Evolutionary conservation across 176 grass and related monocot species (phyloP).

Genomic region (Rhynchospora pubera): DNA sequence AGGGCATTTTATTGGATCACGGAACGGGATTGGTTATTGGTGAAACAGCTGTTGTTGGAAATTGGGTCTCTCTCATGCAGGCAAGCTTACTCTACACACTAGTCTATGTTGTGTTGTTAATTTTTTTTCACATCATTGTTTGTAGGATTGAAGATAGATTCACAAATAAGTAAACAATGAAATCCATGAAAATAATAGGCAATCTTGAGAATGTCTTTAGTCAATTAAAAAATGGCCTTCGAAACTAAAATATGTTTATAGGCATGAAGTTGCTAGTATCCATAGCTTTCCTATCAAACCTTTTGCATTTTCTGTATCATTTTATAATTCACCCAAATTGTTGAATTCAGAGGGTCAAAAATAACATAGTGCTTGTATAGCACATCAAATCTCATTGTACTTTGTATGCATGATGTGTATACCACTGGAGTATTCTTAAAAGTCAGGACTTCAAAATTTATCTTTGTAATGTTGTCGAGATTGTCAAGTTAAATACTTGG

Average conservation of each 20-base stretch:
- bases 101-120: not conserved
- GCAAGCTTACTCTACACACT: conserved; percentile 21
- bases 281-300: not conserved
- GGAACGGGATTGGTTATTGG: conserved; percentile 95
- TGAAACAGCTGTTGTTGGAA: conserved; percentile 95
- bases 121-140: not conserved
- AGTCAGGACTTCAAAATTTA: not conserved
- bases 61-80: conserved; percentile 99
- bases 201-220: not conserved
- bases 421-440: not conserved
- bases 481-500: not conserved
- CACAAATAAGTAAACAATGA: not conserved
- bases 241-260: not conserved
- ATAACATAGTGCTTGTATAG: not conserved
- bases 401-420: not conserved
- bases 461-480: not conserved
- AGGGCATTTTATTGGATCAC: conserved; percentile 97
- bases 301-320: not conserved
- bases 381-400: not conserved
- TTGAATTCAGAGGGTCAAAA: not conserved
- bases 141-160: not conserved
- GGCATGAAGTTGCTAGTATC: not conserved
- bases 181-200: not conserved
- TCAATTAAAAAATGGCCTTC: not conserved
- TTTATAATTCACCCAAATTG: not conserved